These are phyloP conservation scores for Saccharomycopsis hybrid DNA, from an alignment of 1,139 yeast species.

Conservation along the genomic window DNA sequence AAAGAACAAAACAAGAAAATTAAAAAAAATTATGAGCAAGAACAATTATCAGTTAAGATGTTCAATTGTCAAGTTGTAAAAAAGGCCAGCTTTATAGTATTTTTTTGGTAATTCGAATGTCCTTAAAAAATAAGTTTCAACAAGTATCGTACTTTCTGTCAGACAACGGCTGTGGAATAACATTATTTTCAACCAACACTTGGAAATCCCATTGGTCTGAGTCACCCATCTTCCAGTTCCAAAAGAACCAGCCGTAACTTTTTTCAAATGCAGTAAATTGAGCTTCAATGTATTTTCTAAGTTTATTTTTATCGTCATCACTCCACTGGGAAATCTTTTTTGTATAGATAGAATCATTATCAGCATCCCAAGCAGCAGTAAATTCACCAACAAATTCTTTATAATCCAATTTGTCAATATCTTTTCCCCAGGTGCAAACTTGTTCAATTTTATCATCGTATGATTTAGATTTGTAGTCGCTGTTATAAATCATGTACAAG, in stretches of 20 bases:
- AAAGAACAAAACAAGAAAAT: not conserved
- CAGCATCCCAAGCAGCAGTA: slow-evolving; percentile 84
- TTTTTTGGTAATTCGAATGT: too few species aligned
- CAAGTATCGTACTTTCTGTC: slow-evolving; percentile 18
- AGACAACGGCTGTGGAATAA: slow-evolving; percentile 49
- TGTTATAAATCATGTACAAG: slow-evolving; percentile 75
- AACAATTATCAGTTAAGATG: not conserved
- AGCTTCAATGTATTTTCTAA: slow-evolving; percentile 74
- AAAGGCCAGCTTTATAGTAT: slow-evolving; percentile 7
- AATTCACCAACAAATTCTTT: slow-evolving; percentile 87
- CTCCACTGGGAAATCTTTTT: slow-evolving; percentile 58
- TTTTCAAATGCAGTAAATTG: slow-evolving; percentile 80
- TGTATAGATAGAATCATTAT: slow-evolving; percentile 63
- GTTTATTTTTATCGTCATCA: slow-evolving; percentile 44
- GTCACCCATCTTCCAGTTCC: slow-evolving; percentile 89
- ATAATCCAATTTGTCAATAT: slow-evolving; percentile 41
- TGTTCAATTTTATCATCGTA: slow-evolving; percentile 53
- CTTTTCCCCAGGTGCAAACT: slow-evolving; percentile 61
- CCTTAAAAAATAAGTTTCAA: too few species aligned
- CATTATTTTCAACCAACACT: slow-evolving; percentile 45
- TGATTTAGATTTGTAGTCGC: slow-evolving; percentile 38
- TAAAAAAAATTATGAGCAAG: too few species aligned
- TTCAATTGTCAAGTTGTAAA: not conserved
- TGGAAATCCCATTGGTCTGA: slow-evolving; percentile 85
- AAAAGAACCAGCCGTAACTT: slow-evolving; percentile 78